Evolutionary conservation across 106 monocot species (phyloP).

Genomic region (Chionographis japonica): DNA sequence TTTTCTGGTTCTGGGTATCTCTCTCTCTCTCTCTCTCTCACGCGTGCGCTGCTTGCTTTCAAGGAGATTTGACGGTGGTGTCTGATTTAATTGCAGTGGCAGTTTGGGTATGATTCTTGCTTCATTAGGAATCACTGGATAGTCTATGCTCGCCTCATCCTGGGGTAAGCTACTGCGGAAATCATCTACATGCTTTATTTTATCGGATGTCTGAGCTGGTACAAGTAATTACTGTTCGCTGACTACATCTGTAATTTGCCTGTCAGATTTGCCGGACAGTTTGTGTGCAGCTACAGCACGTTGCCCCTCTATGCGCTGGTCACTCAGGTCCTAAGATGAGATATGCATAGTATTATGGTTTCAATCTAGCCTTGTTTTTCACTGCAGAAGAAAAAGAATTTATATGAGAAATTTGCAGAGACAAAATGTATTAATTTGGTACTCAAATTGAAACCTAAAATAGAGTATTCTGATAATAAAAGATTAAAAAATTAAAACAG

Average conservation of each 20-base stretch:
- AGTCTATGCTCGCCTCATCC: slow-evolving; percentile 73
- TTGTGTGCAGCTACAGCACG: slow-evolving; percentile 96
- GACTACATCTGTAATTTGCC: neutral
- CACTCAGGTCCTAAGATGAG: slow-evolving; percentile 60
- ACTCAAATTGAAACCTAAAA: no score
- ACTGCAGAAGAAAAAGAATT: neutral
- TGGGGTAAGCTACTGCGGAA: slow-evolving; percentile 52
- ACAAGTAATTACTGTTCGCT: neutral
- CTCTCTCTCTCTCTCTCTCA: no score
- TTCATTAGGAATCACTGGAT: slow-evolving; percentile 69
- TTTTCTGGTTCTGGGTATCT: slow-evolving; percentile 99
- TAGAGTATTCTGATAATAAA: no score
- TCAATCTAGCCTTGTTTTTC: neutral
- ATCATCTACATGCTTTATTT: no score
- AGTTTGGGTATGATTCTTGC: slow-evolving; percentile 94
- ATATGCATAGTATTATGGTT: neutral
- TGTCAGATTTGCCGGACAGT: slow-evolving; percentile 82
- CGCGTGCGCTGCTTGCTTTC: neutral
- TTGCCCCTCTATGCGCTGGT: slow-evolving; percentile 90
- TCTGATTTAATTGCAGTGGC: slow-evolving; percentile 54
- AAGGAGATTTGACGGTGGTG: neutral
- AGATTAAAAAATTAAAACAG: no score
- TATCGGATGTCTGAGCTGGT: neutral
- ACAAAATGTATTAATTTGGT: no score
- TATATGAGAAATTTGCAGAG: neutral